Evolutionary conservation across 306 rosid species (phyloP), one percentile per base, ranked within the genome.

Genomic region (Trichosanthes truncata): DNA sequence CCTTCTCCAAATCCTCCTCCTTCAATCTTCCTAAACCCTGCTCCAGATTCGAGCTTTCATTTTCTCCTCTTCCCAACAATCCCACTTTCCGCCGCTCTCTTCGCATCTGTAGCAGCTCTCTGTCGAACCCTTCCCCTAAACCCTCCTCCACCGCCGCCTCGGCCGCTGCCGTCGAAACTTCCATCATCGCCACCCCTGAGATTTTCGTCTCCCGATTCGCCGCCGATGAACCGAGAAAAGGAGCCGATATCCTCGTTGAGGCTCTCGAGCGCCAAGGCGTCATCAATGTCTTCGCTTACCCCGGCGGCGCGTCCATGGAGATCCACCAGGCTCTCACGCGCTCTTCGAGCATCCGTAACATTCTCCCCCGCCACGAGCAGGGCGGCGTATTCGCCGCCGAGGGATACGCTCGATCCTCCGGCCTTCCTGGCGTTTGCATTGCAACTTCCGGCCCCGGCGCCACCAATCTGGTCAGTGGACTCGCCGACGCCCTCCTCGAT

Each of bases 401-500:
- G 81, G 98, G 98, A 13, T 95, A 89, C 83, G 93, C 98, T 0
- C 92, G 96, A 9, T 84, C 97, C 59, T 86, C 97, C 0, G 97
- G 98, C 1, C 82, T 79, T 9, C 96, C 97, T 7, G 93, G 98
- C 14, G 97, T 91, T 2, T 92, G 97, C 77, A 92, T 95, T 38
- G 93, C 97, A 31, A 95, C 98, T 74, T 95, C 97, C 25, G 97
- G 97, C 41, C 98, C 97, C 36, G 97, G 98, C 4, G 97, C 98
- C 52, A 91, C 97, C 52, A 95, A 95, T 53, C 81, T 95, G 6
- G 98, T 95, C 43, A 87, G 93, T 26, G 97, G 97, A 7, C 93
- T 94, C 2, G 98, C 97, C 2, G 96, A 92, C 21, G 93, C 98
- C 1, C 65, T 87, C 40, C 88, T 92, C 33, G 98, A 92, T 33